Conservation (phyloP, 345 rosid species). For the Streptanthus diversifolius region DNA sequence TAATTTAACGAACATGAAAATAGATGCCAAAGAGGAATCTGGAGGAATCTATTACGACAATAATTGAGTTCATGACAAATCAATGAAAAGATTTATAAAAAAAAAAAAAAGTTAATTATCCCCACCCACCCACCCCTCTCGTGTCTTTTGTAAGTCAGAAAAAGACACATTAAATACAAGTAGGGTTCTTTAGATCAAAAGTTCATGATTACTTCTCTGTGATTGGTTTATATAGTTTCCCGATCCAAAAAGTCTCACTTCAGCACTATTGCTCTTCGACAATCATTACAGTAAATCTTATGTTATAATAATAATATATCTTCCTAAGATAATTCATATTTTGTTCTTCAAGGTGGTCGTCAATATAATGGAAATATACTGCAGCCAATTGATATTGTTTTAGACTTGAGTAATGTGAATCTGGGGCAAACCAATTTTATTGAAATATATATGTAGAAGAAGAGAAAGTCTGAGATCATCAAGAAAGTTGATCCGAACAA, state of each 20-base stretch:
- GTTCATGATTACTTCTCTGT: neutral
- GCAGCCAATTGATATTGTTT: neutral
- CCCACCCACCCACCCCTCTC: neutral
- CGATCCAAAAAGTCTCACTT: constrained; percentile 22
- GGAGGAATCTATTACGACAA: neutral
- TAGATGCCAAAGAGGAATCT: constrained; percentile 6
- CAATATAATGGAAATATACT: neutral
- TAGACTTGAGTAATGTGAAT: neutral
- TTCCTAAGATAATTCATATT: constrained; percentile 11
- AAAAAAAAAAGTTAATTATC: neutral
- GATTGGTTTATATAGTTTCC: constrained; percentile 16
- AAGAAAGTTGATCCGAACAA: neutral
- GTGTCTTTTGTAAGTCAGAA: constrained; percentile 16
- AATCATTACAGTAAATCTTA: constrained; percentile 19
- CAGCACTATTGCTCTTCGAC: constrained; percentile 15
- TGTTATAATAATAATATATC: neutral
- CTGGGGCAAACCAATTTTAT: neutral
- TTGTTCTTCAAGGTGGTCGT: neutral
- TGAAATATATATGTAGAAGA: neutral
- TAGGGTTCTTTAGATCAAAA: constrained; percentile 4
- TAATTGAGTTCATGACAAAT: constrained; percentile 7
- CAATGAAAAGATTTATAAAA: constrained; percentile 18
- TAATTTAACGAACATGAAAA: neutral
- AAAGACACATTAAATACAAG: constrained; percentile 1
- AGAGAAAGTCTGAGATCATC: neutral